Conservation (phyloP, 208 protist genomes). For the Phytomonas serpens region DNA sequence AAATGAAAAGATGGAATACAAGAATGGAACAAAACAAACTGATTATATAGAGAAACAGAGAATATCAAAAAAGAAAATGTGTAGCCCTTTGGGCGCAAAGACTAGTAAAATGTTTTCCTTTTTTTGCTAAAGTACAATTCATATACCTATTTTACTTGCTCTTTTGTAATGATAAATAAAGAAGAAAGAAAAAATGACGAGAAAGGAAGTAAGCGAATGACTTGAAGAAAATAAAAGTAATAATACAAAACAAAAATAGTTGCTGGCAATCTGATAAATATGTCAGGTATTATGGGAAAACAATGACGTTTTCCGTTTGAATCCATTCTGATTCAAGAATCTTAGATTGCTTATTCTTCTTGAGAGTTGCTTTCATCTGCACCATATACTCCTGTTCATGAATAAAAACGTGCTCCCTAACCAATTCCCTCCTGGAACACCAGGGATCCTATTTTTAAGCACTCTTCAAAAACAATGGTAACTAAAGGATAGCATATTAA, state of each 20-base stretch:
- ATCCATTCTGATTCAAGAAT: background rate
- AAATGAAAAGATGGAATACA: slow-evolving; percentile 7
- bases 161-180: background rate
- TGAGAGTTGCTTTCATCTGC: background rate
- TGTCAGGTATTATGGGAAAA: background rate
- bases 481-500: background rate
- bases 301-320: background rate
- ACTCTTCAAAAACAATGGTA: background rate
- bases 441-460: background rate
- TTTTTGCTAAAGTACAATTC: background rate
- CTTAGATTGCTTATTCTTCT: background rate
- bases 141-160: background rate
- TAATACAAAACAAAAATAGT: background rate
- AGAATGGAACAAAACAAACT: background rate
- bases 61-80: background rate
- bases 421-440: background rate
- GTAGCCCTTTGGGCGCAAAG: background rate
- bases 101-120: background rate
- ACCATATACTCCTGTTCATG: background rate
- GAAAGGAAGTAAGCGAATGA: background rate
- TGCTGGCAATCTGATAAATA: background rate
- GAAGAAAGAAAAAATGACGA: background rate
- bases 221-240: background rate
- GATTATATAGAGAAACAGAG: slow-evolving; percentile 14
- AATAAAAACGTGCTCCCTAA: background rate